These are phyloP conservation scores for Hibiscus tridactylites DNA, from an alignment of 345 rosid species.

Conservation along the genomic window DNA sequence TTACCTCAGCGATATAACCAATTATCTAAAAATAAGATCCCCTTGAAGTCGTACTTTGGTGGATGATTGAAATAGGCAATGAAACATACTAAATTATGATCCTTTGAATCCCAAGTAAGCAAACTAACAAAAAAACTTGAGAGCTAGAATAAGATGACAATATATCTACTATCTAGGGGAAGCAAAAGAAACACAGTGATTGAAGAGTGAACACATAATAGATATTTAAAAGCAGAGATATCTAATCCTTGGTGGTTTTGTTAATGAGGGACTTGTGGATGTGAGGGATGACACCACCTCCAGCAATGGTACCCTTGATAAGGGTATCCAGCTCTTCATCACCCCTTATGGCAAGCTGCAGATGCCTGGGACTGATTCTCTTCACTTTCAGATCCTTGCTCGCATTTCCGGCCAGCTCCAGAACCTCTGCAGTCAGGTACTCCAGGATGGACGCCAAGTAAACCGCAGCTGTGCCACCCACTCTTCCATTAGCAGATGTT, in stretches of 20 bases:
- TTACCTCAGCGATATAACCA: too few species aligned
- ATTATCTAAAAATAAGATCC: too few species aligned
- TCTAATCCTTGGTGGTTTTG: slow-evolving; percentile 17
- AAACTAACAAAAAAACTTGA: background rate
- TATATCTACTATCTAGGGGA: background rate
- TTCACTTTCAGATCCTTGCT: slow-evolving; percentile 72
- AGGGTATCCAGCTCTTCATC: slow-evolving; percentile 56
- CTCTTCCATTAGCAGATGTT: slow-evolving; percentile 50
- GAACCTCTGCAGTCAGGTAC: slow-evolving; percentile 71
- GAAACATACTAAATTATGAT: too few species aligned
- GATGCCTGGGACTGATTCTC: slow-evolving; percentile 54
- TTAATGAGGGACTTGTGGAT: slow-evolving; percentile 21
- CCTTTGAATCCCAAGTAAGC: too few species aligned
- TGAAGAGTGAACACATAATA: background rate
- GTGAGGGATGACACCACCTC: slow-evolving; percentile 22
- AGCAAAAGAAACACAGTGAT: background rate
- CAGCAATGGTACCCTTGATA: slow-evolving; percentile 59
- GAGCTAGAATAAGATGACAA: background rate
- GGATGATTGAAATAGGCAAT: too few species aligned
- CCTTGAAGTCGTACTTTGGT: too few species aligned
- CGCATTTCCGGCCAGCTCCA: slow-evolving; percentile 66
- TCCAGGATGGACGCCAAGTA: slow-evolving; percentile 62
- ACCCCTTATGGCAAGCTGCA: slow-evolving; percentile 45
- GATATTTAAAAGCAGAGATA: background rate
- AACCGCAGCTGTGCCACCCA: slow-evolving; percentile 71